phyloP scores from a whole-genome alignment of 2,329 filamentous ascomycete genomes.

The Pseudogymnoascus sp. region DNA sequence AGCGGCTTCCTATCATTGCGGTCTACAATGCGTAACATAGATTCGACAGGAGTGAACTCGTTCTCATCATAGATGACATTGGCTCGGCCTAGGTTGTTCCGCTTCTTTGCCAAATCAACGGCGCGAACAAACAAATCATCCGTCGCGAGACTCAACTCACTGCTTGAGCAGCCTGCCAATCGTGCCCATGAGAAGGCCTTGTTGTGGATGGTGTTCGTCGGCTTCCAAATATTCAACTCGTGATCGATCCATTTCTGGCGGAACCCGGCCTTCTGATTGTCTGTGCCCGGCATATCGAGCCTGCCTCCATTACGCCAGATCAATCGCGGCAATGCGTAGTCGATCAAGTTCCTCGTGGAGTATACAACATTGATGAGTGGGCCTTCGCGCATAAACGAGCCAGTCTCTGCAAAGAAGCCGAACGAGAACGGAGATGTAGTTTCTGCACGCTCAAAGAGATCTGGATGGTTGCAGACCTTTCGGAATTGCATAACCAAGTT shows the following conservation, averaged over 20 bases:
- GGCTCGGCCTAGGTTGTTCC: slow-evolving; percentile 47
- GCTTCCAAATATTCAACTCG: slow-evolving; percentile 84
- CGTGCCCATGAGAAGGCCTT: slow-evolving; percentile 82
- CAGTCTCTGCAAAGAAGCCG: slow-evolving; percentile 87
- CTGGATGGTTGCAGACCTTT: slow-evolving; percentile 97
- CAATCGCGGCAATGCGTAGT: slow-evolving; percentile 72
- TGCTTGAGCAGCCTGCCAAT: slow-evolving; percentile 69
- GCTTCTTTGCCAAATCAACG: slow-evolving; percentile 44
- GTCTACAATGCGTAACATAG: slow-evolving; percentile 72
- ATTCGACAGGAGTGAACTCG: slow-evolving; percentile 61
- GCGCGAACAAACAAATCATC: slow-evolving; percentile 67
- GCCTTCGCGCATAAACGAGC: slow-evolving; percentile 88
- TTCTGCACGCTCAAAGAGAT: slow-evolving; percentile 91
- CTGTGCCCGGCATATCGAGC: slow-evolving; percentile 61
- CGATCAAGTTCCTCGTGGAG: slow-evolving; percentile 76
- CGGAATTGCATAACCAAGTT: slow-evolving; percentile 99
- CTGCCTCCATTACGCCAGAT: slow-evolving; percentile 77
- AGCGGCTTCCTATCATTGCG: slow-evolving; percentile 59
- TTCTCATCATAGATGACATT: slow-evolving; percentile 59
- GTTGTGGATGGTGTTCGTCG: slow-evolving; percentile 62
- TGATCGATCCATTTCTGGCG: slow-evolving; percentile 66
- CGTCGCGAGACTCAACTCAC: slow-evolving; percentile 62
- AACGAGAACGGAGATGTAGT: slow-evolving; percentile 78
- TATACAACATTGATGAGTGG: slow-evolving; percentile 72
- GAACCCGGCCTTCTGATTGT: slow-evolving; percentile 73